Evolutionary conservation across 2,329 filamentous ascomycete genomes (phyloP), one percentile per base, ranked within the genome.

Genomic region (Epichloe coenophiala): DNA sequence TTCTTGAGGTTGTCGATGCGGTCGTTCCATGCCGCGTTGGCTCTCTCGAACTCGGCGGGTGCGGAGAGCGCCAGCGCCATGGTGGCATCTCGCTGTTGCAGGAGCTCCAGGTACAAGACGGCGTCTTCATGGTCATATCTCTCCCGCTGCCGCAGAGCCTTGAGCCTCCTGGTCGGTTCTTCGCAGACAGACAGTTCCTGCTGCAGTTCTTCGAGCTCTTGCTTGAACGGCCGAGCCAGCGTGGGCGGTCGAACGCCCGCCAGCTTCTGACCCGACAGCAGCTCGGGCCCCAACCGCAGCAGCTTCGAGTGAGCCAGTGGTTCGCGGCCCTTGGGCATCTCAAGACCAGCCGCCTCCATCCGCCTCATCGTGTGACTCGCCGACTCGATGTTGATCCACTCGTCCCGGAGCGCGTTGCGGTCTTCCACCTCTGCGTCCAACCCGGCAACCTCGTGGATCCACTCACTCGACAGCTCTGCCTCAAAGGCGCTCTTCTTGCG

Each of bases 391-490:
- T 81, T 72, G 23, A 82, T 65, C 58, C 60, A 63, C 31, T 65
- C 63, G 49, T 78, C 76, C 39, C 77, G 73, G 17, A 68, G 59
- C 40, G 64, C 55, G 13, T 51, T 56, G 1, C 61, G 62, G n/a
- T 56, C 58, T 41, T 61, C 56, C 9, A 56, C 51, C 40, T 63
- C 54, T 23, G 59, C 51, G 27, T 73, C 67, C 15, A 61, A 55
- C 7, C 69, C 67, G 17, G 74, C 79, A 9, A 89, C 66, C 59
- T 86, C 77, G 40, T 73, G 70, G 3, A 83, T 65, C 58, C 74
- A 76, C 4, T 82, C 74, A 49, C 76, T 77, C n/a, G 72, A 63
- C 3, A 84, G 65, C 56, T 88, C 82, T 2, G 76, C 71, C 48
- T 84, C 72, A 4, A 86, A 62, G 4, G 77, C 72, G 21, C 72